These are phyloP conservation scores for Lentinula lateritia DNA, from an alignment of 768 basidiomycete genomes.

Conservation along the genomic window DNA sequence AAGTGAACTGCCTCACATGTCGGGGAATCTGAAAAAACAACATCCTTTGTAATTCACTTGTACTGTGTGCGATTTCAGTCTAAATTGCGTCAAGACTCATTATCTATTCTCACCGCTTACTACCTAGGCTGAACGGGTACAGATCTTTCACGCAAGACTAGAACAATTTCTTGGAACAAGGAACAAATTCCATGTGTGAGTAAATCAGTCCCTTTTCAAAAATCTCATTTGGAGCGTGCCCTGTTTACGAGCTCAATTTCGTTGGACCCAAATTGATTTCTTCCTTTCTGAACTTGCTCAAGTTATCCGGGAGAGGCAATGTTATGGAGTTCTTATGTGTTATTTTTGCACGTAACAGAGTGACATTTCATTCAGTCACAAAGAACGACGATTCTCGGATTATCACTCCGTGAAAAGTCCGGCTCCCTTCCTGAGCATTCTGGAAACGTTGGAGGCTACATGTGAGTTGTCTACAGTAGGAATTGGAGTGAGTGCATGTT, in stretches of 20 bases:
- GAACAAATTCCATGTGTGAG: no score
- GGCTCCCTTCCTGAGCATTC: slow-evolving; percentile 2
- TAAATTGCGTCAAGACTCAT: background rate
- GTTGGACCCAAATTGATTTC: no score
- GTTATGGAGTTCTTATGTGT: background rate
- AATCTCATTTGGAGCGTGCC: no score
- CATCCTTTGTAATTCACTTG: background rate
- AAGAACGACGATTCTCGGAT: background rate
- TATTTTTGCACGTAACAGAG: background rate
- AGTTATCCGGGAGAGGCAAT: no score
- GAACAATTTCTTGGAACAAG: no score
- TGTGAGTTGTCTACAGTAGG: background rate
- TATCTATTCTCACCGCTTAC: background rate
- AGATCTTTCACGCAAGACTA: no score
- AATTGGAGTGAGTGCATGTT: slow-evolving; percentile 5
- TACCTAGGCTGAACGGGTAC: background rate
- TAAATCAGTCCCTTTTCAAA: no score
- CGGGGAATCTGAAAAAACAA: background rate
- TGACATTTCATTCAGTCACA: background rate
- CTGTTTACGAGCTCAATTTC: no score
- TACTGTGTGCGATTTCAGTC: background rate
- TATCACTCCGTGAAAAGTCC: background rate
- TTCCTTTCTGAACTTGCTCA: no score
- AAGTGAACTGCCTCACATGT: no score
- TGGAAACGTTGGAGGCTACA: background rate